These are phyloP conservation scores for Talaromyces piceae DNA, from an alignment of 2,329 filamentous ascomycete species.

Conservation along the genomic window DNA sequence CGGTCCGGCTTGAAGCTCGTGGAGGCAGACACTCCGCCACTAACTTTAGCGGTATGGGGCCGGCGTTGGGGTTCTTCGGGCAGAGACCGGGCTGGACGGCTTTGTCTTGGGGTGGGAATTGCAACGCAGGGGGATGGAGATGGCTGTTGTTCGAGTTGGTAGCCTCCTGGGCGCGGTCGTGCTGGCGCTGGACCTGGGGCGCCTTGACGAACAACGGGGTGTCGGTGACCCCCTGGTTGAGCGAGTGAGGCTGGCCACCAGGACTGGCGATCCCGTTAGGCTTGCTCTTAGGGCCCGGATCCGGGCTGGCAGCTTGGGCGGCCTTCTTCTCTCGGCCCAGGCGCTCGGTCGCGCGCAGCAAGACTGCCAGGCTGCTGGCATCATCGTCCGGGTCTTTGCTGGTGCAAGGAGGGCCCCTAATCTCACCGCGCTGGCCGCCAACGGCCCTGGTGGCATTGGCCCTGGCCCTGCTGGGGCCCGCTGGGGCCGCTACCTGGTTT, in stretches of 20 bases:
- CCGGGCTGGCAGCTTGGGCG: background rate
- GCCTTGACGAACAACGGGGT: constrained; percentile 5
- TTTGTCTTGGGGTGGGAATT: background rate
- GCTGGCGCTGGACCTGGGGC: constrained; percentile 2
- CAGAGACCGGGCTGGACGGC: background rate
- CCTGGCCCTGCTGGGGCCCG: background rate
- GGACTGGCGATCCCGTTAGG: background rate
- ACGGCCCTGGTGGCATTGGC: background rate
- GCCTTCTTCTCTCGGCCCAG: constrained; percentile 5
- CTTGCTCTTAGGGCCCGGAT: background rate
- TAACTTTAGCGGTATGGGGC: constrained; percentile 13
- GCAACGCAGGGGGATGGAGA: background rate
- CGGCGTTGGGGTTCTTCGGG: constrained; percentile 1
- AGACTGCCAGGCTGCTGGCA: constrained; percentile 10
- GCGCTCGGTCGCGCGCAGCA: constrained; percentile 9
- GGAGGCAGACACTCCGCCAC: constrained; percentile 25
- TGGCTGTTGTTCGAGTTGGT: background rate
- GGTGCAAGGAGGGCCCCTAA: too few relatives aligned
- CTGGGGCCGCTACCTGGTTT: background rate
- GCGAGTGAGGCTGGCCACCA: constrained; percentile 2
- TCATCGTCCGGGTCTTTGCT: constrained; percentile 9
- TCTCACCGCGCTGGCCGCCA: background rate
- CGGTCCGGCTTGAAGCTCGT: constrained; percentile 22
- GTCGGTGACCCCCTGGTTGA: constrained; percentile 12
- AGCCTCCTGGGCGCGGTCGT: background rate